phyloP scores from a whole-genome alignment of 2,329 filamentous ascomycete species.

The Biscogniauxia marginata region DNA sequence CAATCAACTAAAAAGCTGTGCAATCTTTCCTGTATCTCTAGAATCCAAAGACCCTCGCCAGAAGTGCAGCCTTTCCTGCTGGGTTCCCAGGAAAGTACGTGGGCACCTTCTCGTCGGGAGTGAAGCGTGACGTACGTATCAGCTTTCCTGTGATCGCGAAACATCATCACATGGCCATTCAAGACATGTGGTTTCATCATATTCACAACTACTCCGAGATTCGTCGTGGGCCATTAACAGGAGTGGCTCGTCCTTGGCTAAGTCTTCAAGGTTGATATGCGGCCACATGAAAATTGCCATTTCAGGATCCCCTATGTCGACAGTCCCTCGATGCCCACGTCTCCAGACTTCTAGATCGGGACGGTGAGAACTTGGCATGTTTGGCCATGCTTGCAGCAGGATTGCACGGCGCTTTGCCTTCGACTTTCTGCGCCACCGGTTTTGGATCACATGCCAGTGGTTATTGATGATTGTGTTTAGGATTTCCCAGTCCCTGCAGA shows the following conservation, averaged over 20 bases:
- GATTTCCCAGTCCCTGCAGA: too few relatives aligned
- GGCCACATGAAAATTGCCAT: constrained; percentile 6
- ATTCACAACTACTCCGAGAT: neutral
- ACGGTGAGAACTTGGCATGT: too few relatives aligned
- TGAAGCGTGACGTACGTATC: constrained; percentile 2
- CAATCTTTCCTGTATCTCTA: constrained; percentile 6
- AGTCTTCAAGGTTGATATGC: constrained; percentile 12
- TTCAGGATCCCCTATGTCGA: too few relatives aligned
- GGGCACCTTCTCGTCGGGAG: too few relatives aligned
- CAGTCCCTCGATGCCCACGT: too few relatives aligned
- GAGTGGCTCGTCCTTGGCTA: constrained; percentile 8
- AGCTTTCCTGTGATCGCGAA: neutral
- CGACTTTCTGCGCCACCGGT: too few relatives aligned
- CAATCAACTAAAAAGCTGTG: constrained; percentile 7
- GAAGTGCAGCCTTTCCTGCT: constrained; percentile 9
- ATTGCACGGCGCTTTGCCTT: too few relatives aligned
- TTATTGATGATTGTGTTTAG: too few relatives aligned
- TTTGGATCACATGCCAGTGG: too few relatives aligned
- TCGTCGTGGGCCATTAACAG: constrained; percentile 11
- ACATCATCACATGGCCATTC: neutral
- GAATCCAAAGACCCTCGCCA: constrained; percentile 2
- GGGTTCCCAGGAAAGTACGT: too few relatives aligned
- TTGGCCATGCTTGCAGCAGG: too few relatives aligned
- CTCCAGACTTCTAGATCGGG: neutral
- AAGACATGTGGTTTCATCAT: too few relatives aligned